phyloP scores from a whole-genome alignment of 2,329 filamentous ascomycete species.

The Rachicladosporium sp. region DNA sequence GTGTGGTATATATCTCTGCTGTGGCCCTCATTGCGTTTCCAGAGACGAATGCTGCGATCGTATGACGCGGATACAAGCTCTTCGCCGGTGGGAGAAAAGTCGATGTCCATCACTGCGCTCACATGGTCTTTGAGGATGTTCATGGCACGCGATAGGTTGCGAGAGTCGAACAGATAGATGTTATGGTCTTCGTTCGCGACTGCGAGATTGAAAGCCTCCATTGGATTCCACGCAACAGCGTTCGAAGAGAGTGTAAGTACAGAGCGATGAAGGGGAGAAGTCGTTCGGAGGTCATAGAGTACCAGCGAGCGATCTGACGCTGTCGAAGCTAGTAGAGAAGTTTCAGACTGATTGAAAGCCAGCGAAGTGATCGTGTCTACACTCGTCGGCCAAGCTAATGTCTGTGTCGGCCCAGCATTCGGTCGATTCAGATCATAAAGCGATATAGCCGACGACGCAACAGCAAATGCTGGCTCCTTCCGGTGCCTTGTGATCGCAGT shows the following conservation, averaged over 20 bases:
- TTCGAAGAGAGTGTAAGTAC: slow-evolving; percentile 75
- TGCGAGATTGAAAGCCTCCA: slow-evolving; percentile 93
- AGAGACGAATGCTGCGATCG: slow-evolving; percentile 77
- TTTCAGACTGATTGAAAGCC: slow-evolving; percentile 88
- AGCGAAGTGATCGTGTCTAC: slow-evolving; percentile 83
- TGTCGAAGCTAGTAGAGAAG: slow-evolving; percentile 74
- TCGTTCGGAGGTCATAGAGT: slow-evolving; percentile 83
- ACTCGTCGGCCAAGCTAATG: slow-evolving; percentile 73
- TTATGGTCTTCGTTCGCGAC: slow-evolving; percentile 93
- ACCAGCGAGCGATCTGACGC: slow-evolving; percentile 78
- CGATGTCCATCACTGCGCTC: slow-evolving; percentile 87
- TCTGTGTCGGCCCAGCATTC: slow-evolving; percentile 64
- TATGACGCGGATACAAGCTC: slow-evolving; percentile 85
- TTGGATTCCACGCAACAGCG: slow-evolving; percentile 82
- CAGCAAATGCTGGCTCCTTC: slow-evolving; percentile 65
- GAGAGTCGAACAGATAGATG: slow-evolving; percentile 84
- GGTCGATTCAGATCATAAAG: slow-evolving; percentile 80
- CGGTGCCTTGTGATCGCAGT: slow-evolving; percentile 76
- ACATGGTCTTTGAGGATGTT: slow-evolving; percentile 89
- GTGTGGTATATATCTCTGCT: slow-evolving; percentile 93
- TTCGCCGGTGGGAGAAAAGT: slow-evolving; percentile 88
- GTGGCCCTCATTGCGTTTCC: slow-evolving; percentile 68
- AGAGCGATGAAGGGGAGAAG: slow-evolving; percentile 67
- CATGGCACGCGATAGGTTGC: slow-evolving; percentile 73
- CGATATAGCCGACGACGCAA: slow-evolving; percentile 58